phyloP scores from a whole-genome alignment of 1,139 yeast species.

The Candida sp. region DNA sequence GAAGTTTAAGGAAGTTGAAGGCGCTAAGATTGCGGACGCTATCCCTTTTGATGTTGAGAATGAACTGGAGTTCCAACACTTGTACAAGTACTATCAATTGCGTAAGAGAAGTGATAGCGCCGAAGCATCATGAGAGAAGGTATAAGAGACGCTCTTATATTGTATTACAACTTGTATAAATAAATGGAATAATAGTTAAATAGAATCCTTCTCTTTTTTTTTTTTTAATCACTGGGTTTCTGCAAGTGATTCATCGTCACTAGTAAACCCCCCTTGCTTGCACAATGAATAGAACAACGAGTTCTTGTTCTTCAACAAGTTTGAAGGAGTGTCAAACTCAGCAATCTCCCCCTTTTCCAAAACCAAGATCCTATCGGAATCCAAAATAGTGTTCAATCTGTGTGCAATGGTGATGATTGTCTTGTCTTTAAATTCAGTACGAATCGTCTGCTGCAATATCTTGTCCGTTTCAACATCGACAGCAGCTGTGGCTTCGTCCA shows the following conservation, averaged over 20 bases:
- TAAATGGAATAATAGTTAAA: not conserved
- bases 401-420: constrained; percentile 97
- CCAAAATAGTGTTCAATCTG: constrained; percentile 91
- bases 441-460: constrained; percentile 84
- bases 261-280: constrained; percentile 63
- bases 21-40: constrained; percentile 19
- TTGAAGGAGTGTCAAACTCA: constrained; percentile 84
- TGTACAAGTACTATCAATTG: constrained; percentile 64
- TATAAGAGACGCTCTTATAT: too few species aligned
- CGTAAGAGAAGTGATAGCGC: constrained; percentile 76
- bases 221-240: too few species aligned
- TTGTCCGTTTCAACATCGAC: constrained; percentile 96
- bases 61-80: constrained; percentile 58
- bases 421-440: constrained; percentile 83
- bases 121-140: not conserved
- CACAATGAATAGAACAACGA: constrained; percentile 82
- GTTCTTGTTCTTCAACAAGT: constrained; percentile 65
- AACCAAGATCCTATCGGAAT: constrained; percentile 87
- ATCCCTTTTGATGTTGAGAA: constrained; percentile 39
- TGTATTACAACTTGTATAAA: not conserved
- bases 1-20: constrained; percentile 10
- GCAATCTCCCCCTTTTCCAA: constrained; percentile 84
- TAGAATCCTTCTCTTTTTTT: too few species aligned
- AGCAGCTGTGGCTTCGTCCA: constrained; percentile 97
- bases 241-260: constrained; percentile 20